Base-by-base conservation (phyloP, 2,329 filamentous ascomycete species). In the Helicocarpus griseus region DNA sequence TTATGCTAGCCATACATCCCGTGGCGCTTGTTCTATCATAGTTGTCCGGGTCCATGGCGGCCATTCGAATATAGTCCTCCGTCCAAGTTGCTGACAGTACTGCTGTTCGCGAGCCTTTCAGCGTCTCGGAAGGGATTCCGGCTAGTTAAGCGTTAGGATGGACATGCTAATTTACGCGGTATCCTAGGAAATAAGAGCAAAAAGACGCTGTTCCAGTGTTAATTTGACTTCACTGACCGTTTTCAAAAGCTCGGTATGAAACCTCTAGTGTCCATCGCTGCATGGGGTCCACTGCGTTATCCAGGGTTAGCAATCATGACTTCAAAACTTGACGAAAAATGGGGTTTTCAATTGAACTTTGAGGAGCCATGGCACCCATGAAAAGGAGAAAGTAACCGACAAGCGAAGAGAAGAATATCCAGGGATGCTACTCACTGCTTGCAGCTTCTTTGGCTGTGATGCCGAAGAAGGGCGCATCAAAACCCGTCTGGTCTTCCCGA, bases 181-280 rank as follows among this genome's bases (percentile, higher is more conserved):
- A n/a, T n/a, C n/a, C n/a, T 33, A 21, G 7, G 17, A 29, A 1
- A 14, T 33, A 8, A 21, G 13, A 29, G 24, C n/a, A 31, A 13
- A 17, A 29, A 26, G 24, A 31, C 17, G 14, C 14, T 17, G 22
- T 26, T 36, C 49, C 14, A 35, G 40, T 8, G 26, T 31, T 11
- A 21, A 43, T 14, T 29, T 39, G 28, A 17, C 36, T 22, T n/a
- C 29, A 53, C 50, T 49, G 3, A 56, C 56, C 54, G 26, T 56
- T 49, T 26, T 60, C 55, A 14, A 58, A 41, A 36, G 55, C 49
- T 17, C 52, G 48, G 35, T 56, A 57, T 17, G 44, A 52, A 5
- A 55, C 49, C 47, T 62, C 55, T 21, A 62, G 51, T 11, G 58
- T 45, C 26, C 53, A 49, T 40, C 60, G 46, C 40, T 62, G 57